Percentiles rank a stretch among this genome's conserved stretches.
These are phyloP conservation scores for Aspergillus hiratsukae DNA, from an alignment of 2,329 filamentous ascomycete genomes.

Conservation along the genomic window DNA sequence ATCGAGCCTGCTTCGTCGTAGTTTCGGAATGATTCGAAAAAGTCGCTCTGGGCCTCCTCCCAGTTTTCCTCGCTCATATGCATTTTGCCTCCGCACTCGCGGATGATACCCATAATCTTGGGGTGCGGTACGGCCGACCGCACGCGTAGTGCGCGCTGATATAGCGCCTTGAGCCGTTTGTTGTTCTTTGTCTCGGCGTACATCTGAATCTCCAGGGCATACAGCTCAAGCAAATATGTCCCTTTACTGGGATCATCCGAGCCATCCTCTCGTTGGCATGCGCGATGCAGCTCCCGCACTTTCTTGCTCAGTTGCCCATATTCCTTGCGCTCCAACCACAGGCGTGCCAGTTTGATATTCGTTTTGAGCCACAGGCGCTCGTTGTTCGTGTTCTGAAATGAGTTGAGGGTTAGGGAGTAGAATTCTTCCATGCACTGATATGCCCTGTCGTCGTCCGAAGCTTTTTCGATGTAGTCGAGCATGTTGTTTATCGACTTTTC, in stretches of 20 bases:
- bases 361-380: conserved; percentile 97
- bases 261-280: conserved; percentile 83
- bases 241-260: conserved; percentile 83
- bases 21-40: conserved; percentile 97
- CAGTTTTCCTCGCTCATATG: conserved; percentile 99
- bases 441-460: conserved; percentile 65
- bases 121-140: conserved; percentile 97
- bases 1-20: conserved; percentile 97
- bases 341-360: conserved; percentile 89
- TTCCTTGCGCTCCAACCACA: conserved; percentile 88
- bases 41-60: conserved; percentile 94
- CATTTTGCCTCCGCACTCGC: conserved; percentile 99
- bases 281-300: conserved; percentile 79
- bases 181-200: conserved; percentile 95
- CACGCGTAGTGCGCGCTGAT: conserved; percentile 85
- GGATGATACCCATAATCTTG: conserved; percentile 98
- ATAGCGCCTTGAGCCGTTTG: conserved; percentile 90
- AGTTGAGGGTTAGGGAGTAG: conserved; percentile 87
- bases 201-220: conserved; percentile 98
- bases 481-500: conserved; percentile 99
- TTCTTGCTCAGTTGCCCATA: conserved; percentile 77
- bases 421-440: conserved; percentile 87
- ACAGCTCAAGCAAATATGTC: conserved; percentile 92
- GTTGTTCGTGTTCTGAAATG: conserved; percentile 96
- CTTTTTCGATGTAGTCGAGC: conserved; percentile 96